Percentiles rank a stretch among this genome's conserved stretches.
These are phyloP conservation scores for Sporisorium exsertum DNA, from an alignment of 1,284 basidiomycete species.

Conservation along the genomic window DNA sequence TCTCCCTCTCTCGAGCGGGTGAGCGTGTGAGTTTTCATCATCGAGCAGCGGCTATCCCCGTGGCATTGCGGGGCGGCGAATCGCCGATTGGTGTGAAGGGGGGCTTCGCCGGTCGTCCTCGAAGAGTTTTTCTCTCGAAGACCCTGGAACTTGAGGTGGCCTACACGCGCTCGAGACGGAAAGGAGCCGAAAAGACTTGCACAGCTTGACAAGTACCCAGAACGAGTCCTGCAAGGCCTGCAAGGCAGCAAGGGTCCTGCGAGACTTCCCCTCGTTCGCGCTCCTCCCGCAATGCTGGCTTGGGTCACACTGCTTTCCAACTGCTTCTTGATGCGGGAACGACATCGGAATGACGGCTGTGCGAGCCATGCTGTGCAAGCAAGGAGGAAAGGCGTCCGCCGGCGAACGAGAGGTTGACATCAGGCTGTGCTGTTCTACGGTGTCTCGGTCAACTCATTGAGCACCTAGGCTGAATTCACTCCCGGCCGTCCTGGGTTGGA, in stretches of 20 bases:
- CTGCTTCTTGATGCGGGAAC: no score
- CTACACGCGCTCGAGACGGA: no score
- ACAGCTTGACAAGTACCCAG: not conserved
- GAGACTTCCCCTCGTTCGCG: no score
- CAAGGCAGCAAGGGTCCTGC: not conserved
- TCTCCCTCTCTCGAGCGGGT: not conserved
- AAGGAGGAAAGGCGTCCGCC: not conserved
- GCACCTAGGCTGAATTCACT: not conserved
- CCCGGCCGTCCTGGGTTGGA: not conserved
- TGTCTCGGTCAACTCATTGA: not conserved
- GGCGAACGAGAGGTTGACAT: not conserved
- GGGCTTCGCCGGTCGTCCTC: not conserved
- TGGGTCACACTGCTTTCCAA: no score
- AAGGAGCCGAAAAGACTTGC: no score
- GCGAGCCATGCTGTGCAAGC: not conserved
- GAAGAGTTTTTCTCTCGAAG: not conserved
- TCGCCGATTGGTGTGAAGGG: not conserved
- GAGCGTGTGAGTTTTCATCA: not conserved
- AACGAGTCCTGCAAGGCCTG: not conserved
- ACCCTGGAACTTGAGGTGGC: not conserved
- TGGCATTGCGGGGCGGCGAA: not conserved
- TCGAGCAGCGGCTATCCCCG: not conserved
- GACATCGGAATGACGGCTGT: no score
- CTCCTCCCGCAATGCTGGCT: no score
- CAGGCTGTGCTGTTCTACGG: not conserved